A percentile compares a stretch with the other conserved stretches of the same genome.
Evolutionary conservation across 148 eudicot genomes (phyloP).

Genomic region (Mesembryanthemum crystallinum): DNA sequence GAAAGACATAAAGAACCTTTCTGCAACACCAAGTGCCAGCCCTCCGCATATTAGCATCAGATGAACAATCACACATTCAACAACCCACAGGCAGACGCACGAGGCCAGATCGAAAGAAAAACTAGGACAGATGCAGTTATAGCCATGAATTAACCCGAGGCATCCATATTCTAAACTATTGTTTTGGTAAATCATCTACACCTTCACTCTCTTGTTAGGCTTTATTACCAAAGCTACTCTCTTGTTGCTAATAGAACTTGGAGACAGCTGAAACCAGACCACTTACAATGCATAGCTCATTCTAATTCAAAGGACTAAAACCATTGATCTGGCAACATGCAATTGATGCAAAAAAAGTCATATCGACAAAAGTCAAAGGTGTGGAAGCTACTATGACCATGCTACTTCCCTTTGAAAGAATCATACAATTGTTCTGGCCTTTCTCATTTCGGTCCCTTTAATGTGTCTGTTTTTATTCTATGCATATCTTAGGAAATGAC

Average conservation of each 20-base stretch:
- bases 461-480: neutral
- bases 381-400: neutral
- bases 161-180: neutral
- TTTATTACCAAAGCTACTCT: neutral
- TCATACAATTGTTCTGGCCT: neutral
- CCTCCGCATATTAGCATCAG: slow-evolving; percentile 10
- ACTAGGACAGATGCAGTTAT: neutral
- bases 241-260: neutral
- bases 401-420: neutral
- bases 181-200: neutral
- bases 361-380: neutral
- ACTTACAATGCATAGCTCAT: neutral
- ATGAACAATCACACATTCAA: slow-evolving; percentile 8
- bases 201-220: neutral
- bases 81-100: neutral
- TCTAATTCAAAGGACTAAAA: neutral
- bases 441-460: neutral
- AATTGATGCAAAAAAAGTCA: neutral
- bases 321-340: neutral
- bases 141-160: neutral
- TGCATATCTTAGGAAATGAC: neutral
- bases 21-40: slow-evolving; percentile 14
- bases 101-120: neutral
- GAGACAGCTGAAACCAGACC: neutral
- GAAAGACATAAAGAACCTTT: neutral